Conservation (phyloP, 2,329 filamentous ascomycete species). For the Hymenoscyphus linearis region DNA sequence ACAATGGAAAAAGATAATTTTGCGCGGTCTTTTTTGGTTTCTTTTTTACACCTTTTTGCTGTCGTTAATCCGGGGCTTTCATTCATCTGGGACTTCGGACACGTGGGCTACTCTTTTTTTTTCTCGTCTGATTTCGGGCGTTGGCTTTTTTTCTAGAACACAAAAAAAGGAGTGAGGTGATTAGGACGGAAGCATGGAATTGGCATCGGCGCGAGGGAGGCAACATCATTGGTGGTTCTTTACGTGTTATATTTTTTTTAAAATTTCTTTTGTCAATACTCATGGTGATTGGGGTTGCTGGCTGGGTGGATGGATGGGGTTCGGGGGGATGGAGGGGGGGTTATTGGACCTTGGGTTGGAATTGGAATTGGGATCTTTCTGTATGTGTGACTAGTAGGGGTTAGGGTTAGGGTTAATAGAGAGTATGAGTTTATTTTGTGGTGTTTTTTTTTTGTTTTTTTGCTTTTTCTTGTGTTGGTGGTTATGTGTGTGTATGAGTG, state of each 20-base stretch:
- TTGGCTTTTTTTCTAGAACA: neutral
- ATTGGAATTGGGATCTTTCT: no score
- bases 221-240: neutral
- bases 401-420: no score
- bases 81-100: neutral
- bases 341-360: no score
- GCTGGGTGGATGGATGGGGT: neutral
- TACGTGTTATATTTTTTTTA: neutral
- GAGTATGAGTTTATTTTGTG: neutral
- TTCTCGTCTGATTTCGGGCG: neutral
- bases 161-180: neutral
- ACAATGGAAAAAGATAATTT: conserved; percentile 1
- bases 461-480: neutral
- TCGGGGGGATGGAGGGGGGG: neutral
- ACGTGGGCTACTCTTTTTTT: neutral
- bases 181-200: neutral
- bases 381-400: no score
- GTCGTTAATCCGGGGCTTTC: neutral
- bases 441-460: neutral
- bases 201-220: neutral
- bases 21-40: neutral
- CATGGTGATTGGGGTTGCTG: neutral
- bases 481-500: no score
- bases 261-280: conserved; percentile 2
- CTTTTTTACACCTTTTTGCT: neutral